These are phyloP conservation scores for Fraxinus velutina DNA, from an alignment of 305 asterid species.

Conservation along the genomic window DNA sequence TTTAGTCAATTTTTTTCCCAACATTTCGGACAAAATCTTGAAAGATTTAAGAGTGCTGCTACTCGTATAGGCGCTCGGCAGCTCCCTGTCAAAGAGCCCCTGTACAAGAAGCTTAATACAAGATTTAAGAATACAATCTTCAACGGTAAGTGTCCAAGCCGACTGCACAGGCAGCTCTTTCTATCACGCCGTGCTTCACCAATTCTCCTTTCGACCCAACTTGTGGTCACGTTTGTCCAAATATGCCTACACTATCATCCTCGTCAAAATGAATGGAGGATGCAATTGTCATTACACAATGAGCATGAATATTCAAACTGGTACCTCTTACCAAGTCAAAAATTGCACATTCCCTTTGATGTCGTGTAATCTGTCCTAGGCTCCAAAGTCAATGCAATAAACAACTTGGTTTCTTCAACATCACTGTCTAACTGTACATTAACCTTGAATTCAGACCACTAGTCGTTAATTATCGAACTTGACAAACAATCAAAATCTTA, in stretches of 20 bases:
- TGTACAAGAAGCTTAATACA: no score
- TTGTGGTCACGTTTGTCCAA: not conserved
- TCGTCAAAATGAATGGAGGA: not conserved
- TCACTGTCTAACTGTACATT: constrained; percentile 25
- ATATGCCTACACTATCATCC: not conserved
- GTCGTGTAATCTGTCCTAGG: constrained; percentile 1
- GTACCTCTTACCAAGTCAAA: constrained; percentile 38
- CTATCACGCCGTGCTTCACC: not conserved
- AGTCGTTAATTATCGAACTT: constrained; percentile 19
- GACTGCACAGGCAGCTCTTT: not conserved
- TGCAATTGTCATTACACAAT: not conserved
- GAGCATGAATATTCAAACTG: constrained; percentile 1
- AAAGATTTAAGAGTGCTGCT: not conserved
- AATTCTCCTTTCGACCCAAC: not conserved
- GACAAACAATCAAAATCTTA: not conserved
- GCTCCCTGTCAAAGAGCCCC: no score
- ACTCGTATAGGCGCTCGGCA: no score
- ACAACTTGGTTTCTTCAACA: constrained; percentile 3
- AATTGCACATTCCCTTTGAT: constrained; percentile 30
- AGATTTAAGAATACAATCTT: not conserved
- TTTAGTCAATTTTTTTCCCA: not conserved
- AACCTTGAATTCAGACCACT: constrained; percentile 16
- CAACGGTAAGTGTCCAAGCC: not conserved
- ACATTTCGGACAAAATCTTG: not conserved
- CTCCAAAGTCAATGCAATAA: constrained; percentile 45